A percentile compares a stretch with the other conserved stretches of the same genome.
Evolutionary conservation across 2,329 filamentous ascomycete genomes (phyloP).

Genomic region (Aplosporella prunicola): DNA sequence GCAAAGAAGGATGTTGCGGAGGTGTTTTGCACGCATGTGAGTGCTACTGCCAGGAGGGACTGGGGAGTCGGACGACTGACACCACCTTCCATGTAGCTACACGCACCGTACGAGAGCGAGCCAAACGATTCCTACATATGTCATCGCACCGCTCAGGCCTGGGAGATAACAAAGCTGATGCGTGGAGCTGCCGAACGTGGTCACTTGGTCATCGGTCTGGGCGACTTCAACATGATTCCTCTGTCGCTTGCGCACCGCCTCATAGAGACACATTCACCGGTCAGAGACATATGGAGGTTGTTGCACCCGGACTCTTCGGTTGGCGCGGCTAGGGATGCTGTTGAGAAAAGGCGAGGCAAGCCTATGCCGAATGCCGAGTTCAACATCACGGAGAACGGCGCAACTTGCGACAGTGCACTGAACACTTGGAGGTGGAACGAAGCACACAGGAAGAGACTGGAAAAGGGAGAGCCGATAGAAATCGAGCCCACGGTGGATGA

Average conservation of each 20-base stretch:
- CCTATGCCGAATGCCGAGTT: constrained; percentile 66
- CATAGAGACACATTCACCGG: constrained; percentile 66
- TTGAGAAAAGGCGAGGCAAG: constrained; percentile 55
- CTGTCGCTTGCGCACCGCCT: constrained; percentile 73
- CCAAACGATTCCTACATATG: constrained; percentile 78
- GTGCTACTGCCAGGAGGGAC: too few species aligned
- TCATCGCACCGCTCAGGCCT: constrained; percentile 85
- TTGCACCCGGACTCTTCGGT: constrained; percentile 76
- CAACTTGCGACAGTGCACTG: constrained; percentile 73
- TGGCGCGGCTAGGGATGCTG: constrained; percentile 58
- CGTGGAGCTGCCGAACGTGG: constrained; percentile 70
- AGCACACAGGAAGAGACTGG: constrained; percentile 56
- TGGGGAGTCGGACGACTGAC: too few species aligned
- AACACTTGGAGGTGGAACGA: constrained; percentile 94
- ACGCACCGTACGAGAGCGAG: constrained; percentile 77
- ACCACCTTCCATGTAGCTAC: constrained; percentile 44
- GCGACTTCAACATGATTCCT: constrained; percentile 97
- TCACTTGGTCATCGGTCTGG: constrained; percentile 74
- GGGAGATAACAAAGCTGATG: constrained; percentile 88
- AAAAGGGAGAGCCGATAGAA: constrained; percentile 52
- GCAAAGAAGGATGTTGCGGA: constrained; percentile 60
- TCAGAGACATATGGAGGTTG: constrained; percentile 76
- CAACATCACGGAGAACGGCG: constrained; percentile 73
- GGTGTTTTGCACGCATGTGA: constrained; percentile 83
- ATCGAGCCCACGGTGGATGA: constrained; percentile 61